These are phyloP conservation scores for Chytriomyces sp. DNA, from an alignment of 192 early-diverging fungal species.

Conservation along the genomic window DNA sequence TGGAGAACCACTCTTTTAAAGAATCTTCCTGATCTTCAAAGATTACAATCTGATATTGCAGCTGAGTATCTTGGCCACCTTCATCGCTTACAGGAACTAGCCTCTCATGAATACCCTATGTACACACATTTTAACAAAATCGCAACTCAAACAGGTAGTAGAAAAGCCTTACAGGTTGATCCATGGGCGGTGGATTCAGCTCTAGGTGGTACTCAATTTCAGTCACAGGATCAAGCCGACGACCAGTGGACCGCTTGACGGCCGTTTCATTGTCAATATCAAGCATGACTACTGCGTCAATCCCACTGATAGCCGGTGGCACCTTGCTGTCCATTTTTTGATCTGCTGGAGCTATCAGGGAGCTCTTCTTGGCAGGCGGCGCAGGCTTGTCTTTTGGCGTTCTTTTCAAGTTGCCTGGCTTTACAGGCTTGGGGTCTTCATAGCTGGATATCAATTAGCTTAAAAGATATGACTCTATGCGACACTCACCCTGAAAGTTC, in stretches of 20 bases:
- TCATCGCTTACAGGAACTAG: slow-evolving; percentile 43
- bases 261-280: slow-evolving; percentile 58
- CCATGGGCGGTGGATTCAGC: slow-evolving; percentile 53
- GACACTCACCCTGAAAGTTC: slow-evolving; percentile 58
- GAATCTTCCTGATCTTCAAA: slow-evolving; percentile 60
- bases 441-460: slow-evolving; percentile 39
- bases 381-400: slow-evolving; percentile 33
- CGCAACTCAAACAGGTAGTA: not conserved
- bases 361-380: slow-evolving; percentile 27
- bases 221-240: slow-evolving; percentile 53
- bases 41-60: slow-evolving; percentile 57
- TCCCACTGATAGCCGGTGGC: slow-evolving; percentile 32
- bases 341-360: slow-evolving; percentile 45
- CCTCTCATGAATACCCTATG: slow-evolving; percentile 50
- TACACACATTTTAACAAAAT: not conserved
- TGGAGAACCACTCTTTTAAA: slow-evolving; percentile 55
- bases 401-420: slow-evolving; percentile 57
- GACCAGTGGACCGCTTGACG: slow-evolving; percentile 48
- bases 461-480: not conserved
- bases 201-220: slow-evolving; percentile 57
- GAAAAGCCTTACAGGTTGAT: slow-evolving; percentile 44
- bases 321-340: slow-evolving; percentile 24
- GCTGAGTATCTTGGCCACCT: slow-evolving; percentile 39
- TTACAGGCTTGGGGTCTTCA: slow-evolving; percentile 65
- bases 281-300: slow-evolving; percentile 57